Conservation (phyloP, 2,329 filamentous ascomycete species). For the Neocucurbitaria cava region DNA sequence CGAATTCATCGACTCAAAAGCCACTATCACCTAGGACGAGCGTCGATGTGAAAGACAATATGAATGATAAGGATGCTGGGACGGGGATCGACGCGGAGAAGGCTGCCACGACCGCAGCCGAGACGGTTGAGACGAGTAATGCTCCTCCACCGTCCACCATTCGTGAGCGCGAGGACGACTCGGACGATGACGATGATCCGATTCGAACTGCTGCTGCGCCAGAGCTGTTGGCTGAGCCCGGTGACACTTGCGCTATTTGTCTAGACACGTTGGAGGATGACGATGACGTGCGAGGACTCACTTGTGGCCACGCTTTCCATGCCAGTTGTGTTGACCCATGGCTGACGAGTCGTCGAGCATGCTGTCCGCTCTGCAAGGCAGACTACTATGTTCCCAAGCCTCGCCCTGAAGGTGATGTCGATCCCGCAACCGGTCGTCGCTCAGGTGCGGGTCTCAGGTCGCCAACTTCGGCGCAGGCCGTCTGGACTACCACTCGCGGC, state of each 20-base stretch:
- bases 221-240: constrained; percentile 80
- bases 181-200: constrained; percentile 78
- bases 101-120: constrained; percentile 23
- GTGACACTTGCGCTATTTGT: constrained; percentile 95
- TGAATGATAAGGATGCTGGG: constrained; percentile 30
- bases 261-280: constrained; percentile 93
- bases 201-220: constrained; percentile 83
- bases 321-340: constrained; percentile 95
- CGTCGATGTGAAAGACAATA: constrained; percentile 28
- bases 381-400: constrained; percentile 97
- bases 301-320: constrained; percentile 98
- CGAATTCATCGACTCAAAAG: constrained; percentile 24
- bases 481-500: constrained; percentile 39
- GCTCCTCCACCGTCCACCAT: constrained; percentile 25
- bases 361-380: constrained; percentile 96
- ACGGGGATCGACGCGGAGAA: constrained; percentile 17
- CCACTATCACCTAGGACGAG: constrained; percentile 31
- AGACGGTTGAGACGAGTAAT: constrained; percentile 32
- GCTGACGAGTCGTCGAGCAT: constrained; percentile 91
- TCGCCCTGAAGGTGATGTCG: constrained; percentile 65
- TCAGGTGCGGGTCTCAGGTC: constrained; percentile 38
- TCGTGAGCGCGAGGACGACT: constrained; percentile 54
- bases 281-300: constrained; percentile 91
- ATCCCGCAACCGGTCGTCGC: constrained; percentile 35
- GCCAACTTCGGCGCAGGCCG: constrained; percentile 40